phyloP scores from a whole-genome alignment of 2,329 filamentous ascomycete species.

The Rutstroemia sp. region DNA sequence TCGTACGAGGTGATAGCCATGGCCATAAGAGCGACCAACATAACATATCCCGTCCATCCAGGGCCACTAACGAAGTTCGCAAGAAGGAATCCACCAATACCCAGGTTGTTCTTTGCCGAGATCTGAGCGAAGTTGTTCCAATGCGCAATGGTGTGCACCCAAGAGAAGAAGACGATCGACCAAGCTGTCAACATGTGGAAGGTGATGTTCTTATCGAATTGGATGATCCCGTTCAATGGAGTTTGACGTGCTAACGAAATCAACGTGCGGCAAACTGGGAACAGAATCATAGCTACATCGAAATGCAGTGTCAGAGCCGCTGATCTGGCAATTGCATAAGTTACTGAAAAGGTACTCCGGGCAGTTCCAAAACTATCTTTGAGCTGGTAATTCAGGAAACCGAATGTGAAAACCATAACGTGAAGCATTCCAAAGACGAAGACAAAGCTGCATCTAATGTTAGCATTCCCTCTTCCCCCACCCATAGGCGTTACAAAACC shows the following conservation, averaged over 20 bases:
- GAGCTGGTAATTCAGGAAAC: slow-evolving; percentile 70
- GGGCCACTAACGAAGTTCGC: slow-evolving; percentile 74
- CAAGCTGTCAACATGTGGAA: slow-evolving; percentile 81
- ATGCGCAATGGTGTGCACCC: slow-evolving; percentile 79
- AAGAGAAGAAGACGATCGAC: slow-evolving; percentile 84
- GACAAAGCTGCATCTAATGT: slow-evolving; percentile 53
- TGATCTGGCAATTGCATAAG: slow-evolving; percentile 68
- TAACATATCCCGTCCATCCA: slow-evolving; percentile 80
- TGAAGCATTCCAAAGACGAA: slow-evolving; percentile 68
- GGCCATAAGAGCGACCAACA: slow-evolving; percentile 70
- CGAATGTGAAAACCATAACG: slow-evolving; percentile 70
- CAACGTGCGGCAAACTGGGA: slow-evolving; percentile 77
- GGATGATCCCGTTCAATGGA: slow-evolving; percentile 76
- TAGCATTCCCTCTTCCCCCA: slow-evolving; percentile 19
- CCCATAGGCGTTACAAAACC: slow-evolving; percentile 30
- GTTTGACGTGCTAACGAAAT: slow-evolving; percentile 76
- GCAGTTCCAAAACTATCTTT: slow-evolving; percentile 67
- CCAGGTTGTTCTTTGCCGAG: slow-evolving; percentile 65
- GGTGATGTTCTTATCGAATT: slow-evolving; percentile 84
- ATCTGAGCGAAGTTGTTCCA: slow-evolving; percentile 82
- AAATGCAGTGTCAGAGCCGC: slow-evolving; percentile 73
- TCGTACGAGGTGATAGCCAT: slow-evolving; percentile 74
- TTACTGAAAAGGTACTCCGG: slow-evolving; percentile 63
- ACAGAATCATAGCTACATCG: slow-evolving; percentile 70
- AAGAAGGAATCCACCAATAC: slow-evolving; percentile 69